Base-by-base conservation (phyloP, 2,329 filamentous ascomycete species). In the Alternaria sp. region DNA sequence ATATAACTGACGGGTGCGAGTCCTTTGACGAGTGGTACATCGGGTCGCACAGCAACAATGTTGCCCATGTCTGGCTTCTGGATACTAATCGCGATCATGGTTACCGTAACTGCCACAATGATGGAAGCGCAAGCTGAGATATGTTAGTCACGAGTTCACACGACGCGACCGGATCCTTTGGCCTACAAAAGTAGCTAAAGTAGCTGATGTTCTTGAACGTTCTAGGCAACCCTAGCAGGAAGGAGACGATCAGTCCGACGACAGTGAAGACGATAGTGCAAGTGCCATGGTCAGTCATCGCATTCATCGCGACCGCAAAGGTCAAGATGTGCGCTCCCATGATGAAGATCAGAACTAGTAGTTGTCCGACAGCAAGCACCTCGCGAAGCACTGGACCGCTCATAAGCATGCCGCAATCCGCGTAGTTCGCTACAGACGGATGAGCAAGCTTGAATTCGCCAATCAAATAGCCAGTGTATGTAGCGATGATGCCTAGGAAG, bases 251-350 rank as follows among this genome's bases (percentile, higher is more conserved):
- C 64, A 89, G 72, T 0, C 88, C 89, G 2, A 89, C 81, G n/a
- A 89, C 81, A 5, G 85, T 87, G 80, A 88, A 92, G 2, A 88
- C 82, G 60, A 92, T 87, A 4, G 88, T 89, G 77, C 89, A 92
- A 0, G 86, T 84, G 0, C 84, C 86, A 65, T 90, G 85, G 4
- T 86, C 77, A 5, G 88, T 89, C 55, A 92, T 82, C 55, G 85
- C 88, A 70, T 89, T 89, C 78, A 92, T 87, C 68, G 90, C 90
- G 71, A 92, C 89, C 30, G 85, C 86, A 68, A 92, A 92, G 0
- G 89, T 91, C 65, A 92, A 81, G 55, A 91, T 83, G 79, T 93
- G 91, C n/a, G 89, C 90, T 33, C 87, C 89, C 79, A 90, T 89
- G 70, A 91, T 86, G 79, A 93, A 91, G 59, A 90, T 80, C 43